Evolutionary conservation across 2,329 filamentous ascomycete genomes (phyloP).

Genomic region (Phialophora tarda): DNA sequence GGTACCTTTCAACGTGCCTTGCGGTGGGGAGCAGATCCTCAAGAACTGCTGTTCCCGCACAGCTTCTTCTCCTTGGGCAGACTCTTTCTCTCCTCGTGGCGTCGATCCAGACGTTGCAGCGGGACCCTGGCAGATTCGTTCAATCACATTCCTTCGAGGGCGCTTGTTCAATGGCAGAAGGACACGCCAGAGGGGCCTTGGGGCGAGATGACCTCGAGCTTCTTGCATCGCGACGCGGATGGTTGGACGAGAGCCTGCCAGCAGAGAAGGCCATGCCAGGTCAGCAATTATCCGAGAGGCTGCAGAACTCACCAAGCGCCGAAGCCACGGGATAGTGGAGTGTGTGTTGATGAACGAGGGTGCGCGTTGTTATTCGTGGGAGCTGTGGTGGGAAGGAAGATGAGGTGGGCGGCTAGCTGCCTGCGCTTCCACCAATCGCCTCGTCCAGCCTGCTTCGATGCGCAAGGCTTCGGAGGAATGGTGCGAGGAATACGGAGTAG

Average conservation of each 20-base stretch:
- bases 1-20: conserved; percentile 12
- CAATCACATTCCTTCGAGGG: conserved; percentile 27
- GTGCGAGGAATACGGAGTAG: not conserved
- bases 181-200: conserved; percentile 2
- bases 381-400: conserved; percentile 22
- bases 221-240: conserved; percentile 17
- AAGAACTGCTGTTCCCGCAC: conserved; percentile 15
- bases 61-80: conserved; percentile 2
- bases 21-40: conserved; percentile 10
- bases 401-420: conserved; percentile 18
- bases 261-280: conserved; percentile 23
- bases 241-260: conserved; percentile 36
- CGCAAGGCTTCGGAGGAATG: not conserved
- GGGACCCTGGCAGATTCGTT: conserved; percentile 18
- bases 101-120: conserved; percentile 17
- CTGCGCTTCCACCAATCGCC: conserved; percentile 11
- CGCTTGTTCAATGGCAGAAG: conserved; percentile 24
- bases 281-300: conserved; percentile 27
- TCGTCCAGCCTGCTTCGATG: not conserved
- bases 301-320: conserved; percentile 27
- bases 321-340: conserved; percentile 22
- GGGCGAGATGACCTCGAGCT: conserved; percentile 20
- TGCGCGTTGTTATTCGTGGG: conserved; percentile 25
- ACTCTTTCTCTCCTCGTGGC: not conserved
- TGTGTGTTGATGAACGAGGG: conserved; percentile 17